Conservation (phyloP, 164 flowering plant genomes). For the Vitis cinerea region DNA sequence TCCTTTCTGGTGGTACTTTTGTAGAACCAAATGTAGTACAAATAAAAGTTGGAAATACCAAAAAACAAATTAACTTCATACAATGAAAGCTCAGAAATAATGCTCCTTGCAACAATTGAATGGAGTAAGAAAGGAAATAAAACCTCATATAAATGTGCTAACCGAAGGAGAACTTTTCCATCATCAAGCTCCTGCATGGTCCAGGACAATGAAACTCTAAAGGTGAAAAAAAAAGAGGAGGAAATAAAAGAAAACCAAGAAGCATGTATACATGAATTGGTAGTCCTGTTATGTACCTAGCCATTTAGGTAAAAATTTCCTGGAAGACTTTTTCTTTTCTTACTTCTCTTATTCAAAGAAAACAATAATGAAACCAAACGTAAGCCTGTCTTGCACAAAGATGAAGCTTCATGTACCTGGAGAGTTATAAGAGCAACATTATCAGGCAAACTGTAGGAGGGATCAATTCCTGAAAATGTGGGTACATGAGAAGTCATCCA, state of each 20-base stretch:
- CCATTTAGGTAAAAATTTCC: background rate
- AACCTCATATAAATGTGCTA: slow-evolving; percentile 96
- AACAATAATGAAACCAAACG: background rate
- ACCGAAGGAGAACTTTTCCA: slow-evolving; percentile 81
- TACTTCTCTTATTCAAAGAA: background rate
- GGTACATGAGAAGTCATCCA: slow-evolving; percentile 36
- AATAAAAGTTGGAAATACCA: too few relatives aligned
- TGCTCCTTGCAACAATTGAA: background rate
- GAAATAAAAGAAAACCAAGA: background rate
- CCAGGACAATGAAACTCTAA: background rate
- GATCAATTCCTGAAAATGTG: slow-evolving; percentile 36
- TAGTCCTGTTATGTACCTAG: background rate
- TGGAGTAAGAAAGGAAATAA: background rate
- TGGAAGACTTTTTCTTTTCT: background rate
- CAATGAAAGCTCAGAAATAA: background rate
- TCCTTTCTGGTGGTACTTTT: too few relatives aligned
- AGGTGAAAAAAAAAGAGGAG: background rate
- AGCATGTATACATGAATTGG: background rate
- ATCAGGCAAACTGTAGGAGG: slow-evolving; percentile 42
- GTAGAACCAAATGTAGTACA: too few relatives aligned
- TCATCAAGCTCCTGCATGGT: slow-evolving; percentile 69
- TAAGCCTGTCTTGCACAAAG: background rate
- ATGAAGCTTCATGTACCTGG: slow-evolving; percentile 27
- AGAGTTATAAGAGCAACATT: slow-evolving; percentile 50
- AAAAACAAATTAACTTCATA: too few relatives aligned